Evolutionary conservation across 805 yeast species (phyloP).

Genomic region (Kurtzmaniella cleridarum): DNA sequence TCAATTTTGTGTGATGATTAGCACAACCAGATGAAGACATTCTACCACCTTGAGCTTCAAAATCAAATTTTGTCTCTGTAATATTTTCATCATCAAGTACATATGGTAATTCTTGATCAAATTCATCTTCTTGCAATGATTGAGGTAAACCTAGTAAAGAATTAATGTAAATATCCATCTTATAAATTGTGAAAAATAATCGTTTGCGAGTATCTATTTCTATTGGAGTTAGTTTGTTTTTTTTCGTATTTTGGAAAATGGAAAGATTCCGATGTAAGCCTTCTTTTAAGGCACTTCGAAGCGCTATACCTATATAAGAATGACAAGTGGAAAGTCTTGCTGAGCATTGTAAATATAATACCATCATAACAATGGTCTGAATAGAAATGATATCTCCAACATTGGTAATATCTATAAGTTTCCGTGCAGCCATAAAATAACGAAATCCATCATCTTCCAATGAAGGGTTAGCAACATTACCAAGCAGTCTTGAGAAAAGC

Average conservation of each 20-base stretch:
- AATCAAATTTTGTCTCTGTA: conserved; percentile 54
- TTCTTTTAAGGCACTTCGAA: conserved; percentile 74
- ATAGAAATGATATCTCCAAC: conserved; percentile 77
- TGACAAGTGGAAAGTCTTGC: conserved; percentile 85
- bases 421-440: conserved; percentile 77
- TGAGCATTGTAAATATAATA: conserved; percentile 79
- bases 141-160: conserved; percentile 84
- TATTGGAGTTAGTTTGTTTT: conserved; percentile 60
- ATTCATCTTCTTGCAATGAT: conserved; percentile 68
- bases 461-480: conserved; percentile 29
- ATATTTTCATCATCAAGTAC: conserved; percentile 86
- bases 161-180: conserved; percentile 85
- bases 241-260: conserved; percentile 39
- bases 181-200: conserved; percentile 83
- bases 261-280: conserved; percentile 73
- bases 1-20: conserved; percentile 74
- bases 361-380: conserved; percentile 83
- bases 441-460: conserved; percentile 73
- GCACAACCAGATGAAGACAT: conserved; percentile 75
- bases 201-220: conserved; percentile 81
- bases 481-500: conserved; percentile 51
- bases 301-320: conserved; percentile 83
- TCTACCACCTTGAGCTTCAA: conserved; percentile 43
- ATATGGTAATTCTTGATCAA: conserved; percentile 80
- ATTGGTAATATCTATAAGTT: conserved; percentile 75